These are phyloP conservation scores for Gossypium bickii DNA, from an alignment of 345 rosid genomes.

Conservation along the genomic window DNA sequence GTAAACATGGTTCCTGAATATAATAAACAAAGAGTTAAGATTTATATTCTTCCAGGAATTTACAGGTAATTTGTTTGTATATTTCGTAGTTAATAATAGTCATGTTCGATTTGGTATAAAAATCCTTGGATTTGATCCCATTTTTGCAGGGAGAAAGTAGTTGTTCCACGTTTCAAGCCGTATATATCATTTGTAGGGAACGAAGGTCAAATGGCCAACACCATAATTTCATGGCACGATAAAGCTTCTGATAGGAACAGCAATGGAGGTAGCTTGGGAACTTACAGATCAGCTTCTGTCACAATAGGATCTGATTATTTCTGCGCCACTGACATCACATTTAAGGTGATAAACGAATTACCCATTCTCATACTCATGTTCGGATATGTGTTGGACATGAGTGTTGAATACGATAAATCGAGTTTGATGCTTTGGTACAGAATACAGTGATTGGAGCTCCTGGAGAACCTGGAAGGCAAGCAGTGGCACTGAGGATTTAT, in stretches of 20 bases:
- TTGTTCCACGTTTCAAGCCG: slow-evolving; percentile 68
- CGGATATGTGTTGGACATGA: not conserved
- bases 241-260: slow-evolving; percentile 65
- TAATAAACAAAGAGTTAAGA: slow-evolving; percentile 68
- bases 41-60: slow-evolving; percentile 69
- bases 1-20: slow-evolving; percentile 61
- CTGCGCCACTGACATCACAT: slow-evolving; percentile 73
- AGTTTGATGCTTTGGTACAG: slow-evolving; percentile 32
- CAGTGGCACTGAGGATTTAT: slow-evolving; percentile 65
- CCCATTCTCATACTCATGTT: not conserved
- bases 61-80: slow-evolving; percentile 46
- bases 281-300: slow-evolving; percentile 71
- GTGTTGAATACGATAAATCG: not conserved
- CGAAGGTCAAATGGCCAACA: slow-evolving; percentile 26
- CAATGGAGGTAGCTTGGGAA: slow-evolving; percentile 56
- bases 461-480: slow-evolving; percentile 74
- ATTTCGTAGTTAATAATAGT: too few species aligned
- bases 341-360: slow-evolving; percentile 44
- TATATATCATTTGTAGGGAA: slow-evolving; percentile 74
- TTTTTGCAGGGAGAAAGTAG: slow-evolving; percentile 65
- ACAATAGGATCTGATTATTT: slow-evolving; percentile 69
- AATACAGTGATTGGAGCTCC: slow-evolving; percentile 67
- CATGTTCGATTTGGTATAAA: too few species aligned
- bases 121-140: not conserved
- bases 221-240: slow-evolving; percentile 22